Conservation (phyloP, 345 rosid species). For the Brassica cretica region DNA sequence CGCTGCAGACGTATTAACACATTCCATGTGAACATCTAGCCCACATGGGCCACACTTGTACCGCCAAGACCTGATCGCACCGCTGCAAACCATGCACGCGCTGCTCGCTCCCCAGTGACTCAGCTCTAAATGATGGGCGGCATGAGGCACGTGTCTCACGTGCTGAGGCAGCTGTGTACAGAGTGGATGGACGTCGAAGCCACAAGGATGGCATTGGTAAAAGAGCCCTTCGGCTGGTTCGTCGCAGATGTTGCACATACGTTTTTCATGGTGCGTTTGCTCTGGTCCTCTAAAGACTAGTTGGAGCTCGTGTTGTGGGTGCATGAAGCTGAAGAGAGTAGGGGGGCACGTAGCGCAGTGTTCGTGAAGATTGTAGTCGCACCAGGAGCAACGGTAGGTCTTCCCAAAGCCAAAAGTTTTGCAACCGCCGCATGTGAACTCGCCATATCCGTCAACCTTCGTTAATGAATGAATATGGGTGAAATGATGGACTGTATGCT, state of each 20-base stretch:
- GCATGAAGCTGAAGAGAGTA: slow-evolving; percentile 38
- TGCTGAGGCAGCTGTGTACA: slow-evolving; percentile 38
- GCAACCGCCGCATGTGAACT: slow-evolving; percentile 46
- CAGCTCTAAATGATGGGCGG: slow-evolving; percentile 34
- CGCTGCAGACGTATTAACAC: slow-evolving; percentile 19
- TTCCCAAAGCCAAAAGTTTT: slow-evolving; percentile 36
- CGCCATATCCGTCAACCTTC: slow-evolving; percentile 2
- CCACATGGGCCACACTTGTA: slow-evolving; percentile 41
- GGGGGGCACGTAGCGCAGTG: slow-evolving; percentile 35
- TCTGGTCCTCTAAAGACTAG: slow-evolving; percentile 25
- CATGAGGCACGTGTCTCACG: slow-evolving; percentile 32
- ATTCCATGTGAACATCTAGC: slow-evolving; percentile 43
- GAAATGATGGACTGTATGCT: slow-evolving; percentile 32
- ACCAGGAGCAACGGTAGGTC: slow-evolving; percentile 28
- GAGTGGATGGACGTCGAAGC: slow-evolving; percentile 42
- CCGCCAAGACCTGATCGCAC: slow-evolving; percentile 36
- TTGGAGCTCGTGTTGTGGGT: slow-evolving; percentile 33
- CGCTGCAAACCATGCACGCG: slow-evolving; percentile 35
- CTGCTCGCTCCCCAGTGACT: slow-evolving; percentile 23
- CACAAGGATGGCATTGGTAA: slow-evolving; percentile 40
- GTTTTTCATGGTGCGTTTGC: slow-evolving; percentile 7
- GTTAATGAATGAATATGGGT: slow-evolving; percentile 39
- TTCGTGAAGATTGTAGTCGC: slow-evolving; percentile 47
- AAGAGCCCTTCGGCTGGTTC: slow-evolving; percentile 34
- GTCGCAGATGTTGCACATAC: slow-evolving; percentile 40